A percentile compares a stretch with the other conserved stretches of the same genome.
Evolutionary conservation across 2,329 filamentous ascomycete species (phyloP).

Genomic region (Dactylellina leptospora): DNA sequence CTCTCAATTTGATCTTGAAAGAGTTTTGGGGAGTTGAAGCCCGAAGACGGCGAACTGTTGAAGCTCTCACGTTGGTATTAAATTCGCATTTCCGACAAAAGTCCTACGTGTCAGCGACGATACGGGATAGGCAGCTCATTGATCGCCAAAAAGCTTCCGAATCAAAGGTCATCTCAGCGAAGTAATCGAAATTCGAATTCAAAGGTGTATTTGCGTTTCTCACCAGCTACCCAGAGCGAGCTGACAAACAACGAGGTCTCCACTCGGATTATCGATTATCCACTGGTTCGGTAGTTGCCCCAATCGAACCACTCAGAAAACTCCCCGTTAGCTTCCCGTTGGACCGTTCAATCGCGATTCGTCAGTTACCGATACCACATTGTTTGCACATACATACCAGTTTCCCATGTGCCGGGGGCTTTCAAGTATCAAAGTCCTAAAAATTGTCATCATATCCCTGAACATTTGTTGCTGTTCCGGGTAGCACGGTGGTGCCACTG

Average conservation of each 20-base stretch:
- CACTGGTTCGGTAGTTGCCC: neutral
- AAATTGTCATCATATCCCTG: slow-evolving; percentile 8
- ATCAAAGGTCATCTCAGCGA: no score
- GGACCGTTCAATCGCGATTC: neutral
- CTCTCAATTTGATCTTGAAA: no score
- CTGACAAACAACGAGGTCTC: neutral
- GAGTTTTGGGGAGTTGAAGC: no score
- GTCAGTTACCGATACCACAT: neutral
- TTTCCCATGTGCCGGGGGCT: neutral
- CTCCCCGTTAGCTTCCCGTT: slow-evolving; percentile 4
- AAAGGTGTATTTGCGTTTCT: neutral
- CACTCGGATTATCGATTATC: slow-evolving; percentile 16
- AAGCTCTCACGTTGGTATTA: no score
- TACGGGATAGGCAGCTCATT: no score
- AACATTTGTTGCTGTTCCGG: neutral
- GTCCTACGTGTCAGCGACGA: no score
- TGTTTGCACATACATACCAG: neutral
- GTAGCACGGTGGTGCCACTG: no score
- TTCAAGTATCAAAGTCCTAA: neutral
- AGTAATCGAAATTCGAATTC: no score
- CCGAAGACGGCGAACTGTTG: no score
- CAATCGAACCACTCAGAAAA: neutral
- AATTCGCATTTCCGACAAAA: no score
- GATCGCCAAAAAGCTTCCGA: neutral
- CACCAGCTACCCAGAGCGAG: no score